Conservation (phyloP, 1,284 basidiomycete genomes). For the Exobasidium cylindrosporum region DNA sequence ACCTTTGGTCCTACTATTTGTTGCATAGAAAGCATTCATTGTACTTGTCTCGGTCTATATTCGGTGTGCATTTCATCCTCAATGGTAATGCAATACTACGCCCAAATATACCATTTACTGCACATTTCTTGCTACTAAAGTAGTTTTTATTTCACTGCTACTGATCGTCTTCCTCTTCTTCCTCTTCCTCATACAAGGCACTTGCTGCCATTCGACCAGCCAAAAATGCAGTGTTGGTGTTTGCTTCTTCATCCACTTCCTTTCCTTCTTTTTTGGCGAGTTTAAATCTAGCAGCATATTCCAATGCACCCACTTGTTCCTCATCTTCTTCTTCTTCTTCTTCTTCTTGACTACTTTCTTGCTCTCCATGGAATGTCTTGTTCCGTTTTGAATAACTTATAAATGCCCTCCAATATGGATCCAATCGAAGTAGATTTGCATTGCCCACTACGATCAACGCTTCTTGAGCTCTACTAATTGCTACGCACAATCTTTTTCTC, state of each 20-base stretch:
- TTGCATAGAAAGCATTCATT: too few species aligned
- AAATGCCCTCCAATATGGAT: constrained; percentile 12
- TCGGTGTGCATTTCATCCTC: too few species aligned
- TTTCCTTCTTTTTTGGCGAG: neutral
- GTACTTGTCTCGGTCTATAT: too few species aligned
- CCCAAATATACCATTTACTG: too few species aligned
- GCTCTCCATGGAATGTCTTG: neutral
- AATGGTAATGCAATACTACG: too few species aligned
- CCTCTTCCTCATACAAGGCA: constrained; percentile 13
- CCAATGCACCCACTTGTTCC: neutral
- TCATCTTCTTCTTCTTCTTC: constrained; percentile 1
- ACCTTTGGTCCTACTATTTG: too few species aligned
- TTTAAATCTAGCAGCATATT: neutral
- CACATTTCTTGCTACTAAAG: too few species aligned
- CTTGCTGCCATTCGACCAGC: constrained; percentile 17
- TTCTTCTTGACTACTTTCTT: neutral
- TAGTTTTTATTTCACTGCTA: too few species aligned
- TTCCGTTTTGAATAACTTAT: constrained; percentile 13
- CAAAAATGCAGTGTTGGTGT: constrained; percentile 1
- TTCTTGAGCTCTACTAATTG: constrained; percentile 57
- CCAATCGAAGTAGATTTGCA: constrained; percentile 30
- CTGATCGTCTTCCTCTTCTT: neutral
- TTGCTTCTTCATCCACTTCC: neutral
- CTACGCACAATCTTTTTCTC: constrained; percentile 57
- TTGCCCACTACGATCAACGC: constrained; percentile 56